Evolutionary conservation across 192 early-diverging fungal genomes (phyloP), one percentile per base, ranked within the genome.

Genomic region (Coemansia sp.): DNA sequence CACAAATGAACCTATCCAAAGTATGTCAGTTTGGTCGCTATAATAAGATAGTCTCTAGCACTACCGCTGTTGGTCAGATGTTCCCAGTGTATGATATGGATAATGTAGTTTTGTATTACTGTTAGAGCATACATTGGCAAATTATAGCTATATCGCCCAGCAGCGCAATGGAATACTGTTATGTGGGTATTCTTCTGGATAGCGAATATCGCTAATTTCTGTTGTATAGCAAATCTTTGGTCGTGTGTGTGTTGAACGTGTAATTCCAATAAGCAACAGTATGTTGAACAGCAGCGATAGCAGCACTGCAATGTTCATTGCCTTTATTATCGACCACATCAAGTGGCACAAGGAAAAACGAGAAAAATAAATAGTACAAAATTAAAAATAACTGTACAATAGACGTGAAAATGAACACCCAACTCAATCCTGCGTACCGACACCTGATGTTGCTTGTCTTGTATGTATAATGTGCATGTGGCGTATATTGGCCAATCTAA

Each of bases 281-380:
- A 64, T 45, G 45, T 80, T 80, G 61, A 74, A 80, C 2, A 55
- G 23, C 22, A 80, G 57, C 14, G 71, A 74, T 0, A 59, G 45
- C 21, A 74, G 64, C 21, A 80, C 68, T 3, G 68, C 77, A 3
- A 62, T 41, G 31, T 73, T 65, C 7, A 80, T 29, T 26, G 65
- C 61, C 26, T 70, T 71, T 3, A 57, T 68, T 9, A 63, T 35
- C 16, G 54, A 65, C 62, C 62, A 65, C 66, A 72, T 78, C 39
- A 43, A 47, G 41, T 16, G 41, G 39, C 47, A 59, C 17, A 10
- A 53, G 45, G 38, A 63, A 50, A 22, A 64, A 8, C 17, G 5
- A 49, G 48, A 19, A 21, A 19, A 19, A 8, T 19, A 49, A 49
- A 49, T 49, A 49, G 19, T 49, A 49, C 48, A 29, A 22, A 11